Evolutionary conservation across 73 alveolate genomes (phyloP).

Genomic region (Halteria grandinella): DNA sequence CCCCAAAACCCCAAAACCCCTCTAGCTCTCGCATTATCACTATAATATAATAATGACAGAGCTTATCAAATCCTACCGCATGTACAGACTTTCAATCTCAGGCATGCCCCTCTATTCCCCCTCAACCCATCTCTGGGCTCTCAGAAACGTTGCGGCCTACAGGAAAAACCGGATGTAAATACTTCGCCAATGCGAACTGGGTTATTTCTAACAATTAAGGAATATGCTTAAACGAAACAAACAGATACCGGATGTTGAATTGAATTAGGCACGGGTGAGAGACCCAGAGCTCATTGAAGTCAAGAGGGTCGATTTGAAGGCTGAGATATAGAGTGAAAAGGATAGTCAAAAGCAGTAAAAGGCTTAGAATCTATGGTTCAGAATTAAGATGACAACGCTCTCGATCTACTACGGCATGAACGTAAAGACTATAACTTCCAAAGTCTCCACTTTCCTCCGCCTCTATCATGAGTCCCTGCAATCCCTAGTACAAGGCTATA

Average conservation of each 20-base stretch:
- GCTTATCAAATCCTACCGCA: conserved; percentile 5
- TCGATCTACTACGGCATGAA: conserved; percentile 28
- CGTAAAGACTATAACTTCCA: neutral
- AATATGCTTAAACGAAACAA: no score
- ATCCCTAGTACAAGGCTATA: conserved; percentile 43
- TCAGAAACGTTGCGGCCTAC: neutral
- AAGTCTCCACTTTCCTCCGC: conserved; percentile 9
- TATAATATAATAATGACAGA: conserved; percentile 6
- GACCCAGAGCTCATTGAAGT: conserved; percentile 9
- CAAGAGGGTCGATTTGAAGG: conserved; percentile 1
- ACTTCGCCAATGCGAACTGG: neutral
- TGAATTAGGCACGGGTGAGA: no score
- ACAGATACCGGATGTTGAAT: no score
- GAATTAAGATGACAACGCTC: neutral
- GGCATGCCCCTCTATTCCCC: neutral
- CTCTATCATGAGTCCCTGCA: conserved; percentile 42
- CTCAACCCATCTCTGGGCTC: conserved; percentile 39
- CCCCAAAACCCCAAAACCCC: neutral
- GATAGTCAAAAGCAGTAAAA: neutral
- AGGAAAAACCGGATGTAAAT: conserved; percentile 14
- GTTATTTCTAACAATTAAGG: neutral
- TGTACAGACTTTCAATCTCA: neutral
- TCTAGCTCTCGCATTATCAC: neutral
- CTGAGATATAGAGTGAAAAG: neutral
- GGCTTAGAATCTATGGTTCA: neutral